Evolutionary conservation across 148 eudicot genomes (phyloP).

Genomic region (Spergularia bocconei): DNA sequence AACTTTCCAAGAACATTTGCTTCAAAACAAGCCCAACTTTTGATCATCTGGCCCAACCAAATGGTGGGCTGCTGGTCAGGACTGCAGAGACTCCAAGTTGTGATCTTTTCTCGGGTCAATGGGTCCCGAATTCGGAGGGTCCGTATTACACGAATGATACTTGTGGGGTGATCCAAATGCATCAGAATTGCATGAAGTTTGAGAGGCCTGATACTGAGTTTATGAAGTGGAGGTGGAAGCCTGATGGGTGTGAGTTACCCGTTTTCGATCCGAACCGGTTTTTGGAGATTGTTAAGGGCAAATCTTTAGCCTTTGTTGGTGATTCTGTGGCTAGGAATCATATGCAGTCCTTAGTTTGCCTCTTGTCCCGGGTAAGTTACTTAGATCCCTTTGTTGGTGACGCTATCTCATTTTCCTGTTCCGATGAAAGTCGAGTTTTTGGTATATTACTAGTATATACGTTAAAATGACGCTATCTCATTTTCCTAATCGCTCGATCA

Average conservation of each 20-base stretch:
- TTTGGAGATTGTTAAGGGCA: slow-evolving; percentile 39
- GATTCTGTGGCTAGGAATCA: slow-evolving; percentile 62
- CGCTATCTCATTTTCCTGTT: neutral
- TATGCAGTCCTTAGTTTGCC: slow-evolving; percentile 58
- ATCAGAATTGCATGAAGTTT: slow-evolving; percentile 56
- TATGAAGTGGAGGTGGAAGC: slow-evolving; percentile 62
- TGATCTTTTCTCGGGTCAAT: slow-evolving; percentile 51
- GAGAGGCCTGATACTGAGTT: slow-evolving; percentile 47
- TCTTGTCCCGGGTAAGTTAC: slow-evolving; percentile 47
- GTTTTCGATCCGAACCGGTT: slow-evolving; percentile 38
- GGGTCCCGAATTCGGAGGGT: slow-evolving; percentile 50
- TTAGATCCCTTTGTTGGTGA: neutral
- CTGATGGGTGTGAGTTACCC: slow-evolving; percentile 45
- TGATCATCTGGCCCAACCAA: neutral
- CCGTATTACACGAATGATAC: slow-evolving; percentile 46
- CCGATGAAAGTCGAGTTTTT: neutral
- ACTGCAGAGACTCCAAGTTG: slow-evolving; percentile 23
- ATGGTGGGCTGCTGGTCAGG: too few species aligned
- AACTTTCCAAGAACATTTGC: slow-evolving; percentile 21
- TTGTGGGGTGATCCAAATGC: slow-evolving; percentile 50
- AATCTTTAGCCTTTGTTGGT: slow-evolving; percentile 54
- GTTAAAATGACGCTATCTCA: too few species aligned
- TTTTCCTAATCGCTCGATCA: too few species aligned
- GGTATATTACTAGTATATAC: too few species aligned
- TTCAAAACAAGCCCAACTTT: slow-evolving; percentile 7